Conservation (phyloP, 176 grass and related monocot genomes). For the Lolium multiflorum region DNA sequence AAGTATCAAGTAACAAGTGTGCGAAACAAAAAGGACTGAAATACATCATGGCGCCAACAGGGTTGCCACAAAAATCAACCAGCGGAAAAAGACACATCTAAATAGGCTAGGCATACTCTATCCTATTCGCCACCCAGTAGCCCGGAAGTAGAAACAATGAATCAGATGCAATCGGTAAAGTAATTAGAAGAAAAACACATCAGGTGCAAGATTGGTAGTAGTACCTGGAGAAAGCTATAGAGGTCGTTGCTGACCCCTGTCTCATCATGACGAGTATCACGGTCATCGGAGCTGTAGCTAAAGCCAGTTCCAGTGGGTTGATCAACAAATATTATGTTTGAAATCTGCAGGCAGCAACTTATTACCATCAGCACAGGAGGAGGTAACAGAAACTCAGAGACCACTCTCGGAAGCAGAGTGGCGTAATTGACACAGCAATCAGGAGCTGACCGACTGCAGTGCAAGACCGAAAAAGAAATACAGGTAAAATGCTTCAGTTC, state of each 20-base stretch:
- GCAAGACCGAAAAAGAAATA: not conserved
- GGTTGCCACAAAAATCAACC: too few species aligned
- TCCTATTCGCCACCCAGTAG: too few species aligned
- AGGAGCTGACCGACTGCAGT: not conserved
- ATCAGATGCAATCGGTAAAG: not conserved
- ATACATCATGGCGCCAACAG: too few species aligned
- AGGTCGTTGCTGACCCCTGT: conserved; percentile 80
- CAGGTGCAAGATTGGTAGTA: not conserved
- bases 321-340: conserved; percentile 93
- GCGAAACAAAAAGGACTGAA: too few species aligned
- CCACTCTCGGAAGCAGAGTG: not conserved
- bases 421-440: not conserved
- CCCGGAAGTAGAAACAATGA: too few species aligned
- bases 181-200: not conserved
- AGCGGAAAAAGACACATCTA: too few species aligned
- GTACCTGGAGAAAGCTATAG: conserved; percentile 91
- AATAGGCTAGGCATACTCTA: too few species aligned
- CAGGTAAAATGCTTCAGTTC: not conserved
- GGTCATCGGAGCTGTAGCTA: conserved; percentile 80
- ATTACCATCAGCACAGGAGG: not conserved
- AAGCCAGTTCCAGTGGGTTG: conserved; percentile 93
- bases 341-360: conserved; percentile 56
- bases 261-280: conserved; percentile 88
- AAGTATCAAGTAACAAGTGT: too few species aligned
- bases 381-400: not conserved